Percentiles rank a stretch among this genome's conserved stretches.
These are phyloP conservation scores for Ulota crispa DNA, from an alignment of 225 moss, liverwort and hornwort genomes.

Conservation along the genomic window DNA sequence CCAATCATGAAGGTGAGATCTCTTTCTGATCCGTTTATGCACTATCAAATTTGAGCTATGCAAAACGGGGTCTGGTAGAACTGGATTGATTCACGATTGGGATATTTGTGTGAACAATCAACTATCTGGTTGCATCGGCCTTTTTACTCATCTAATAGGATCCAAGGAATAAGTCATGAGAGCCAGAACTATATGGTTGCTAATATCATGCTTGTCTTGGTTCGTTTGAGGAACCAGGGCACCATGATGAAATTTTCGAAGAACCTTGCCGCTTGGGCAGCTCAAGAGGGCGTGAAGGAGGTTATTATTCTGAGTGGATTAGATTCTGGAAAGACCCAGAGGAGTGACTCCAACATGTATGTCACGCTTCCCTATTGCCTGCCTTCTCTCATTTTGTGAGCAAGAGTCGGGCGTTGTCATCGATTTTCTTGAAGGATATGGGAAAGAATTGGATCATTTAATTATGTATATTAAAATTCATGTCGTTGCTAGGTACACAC, in stretches of 20 bases:
- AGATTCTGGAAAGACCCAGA: constrained; percentile 78
- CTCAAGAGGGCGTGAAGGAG: constrained; percentile 64
- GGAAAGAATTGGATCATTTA: not conserved
- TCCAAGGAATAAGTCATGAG: not conserved
- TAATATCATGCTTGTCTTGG: constrained; percentile 3
- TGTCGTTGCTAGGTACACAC: not conserved
- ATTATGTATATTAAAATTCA: not conserved
- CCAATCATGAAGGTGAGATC: constrained; percentile 72
- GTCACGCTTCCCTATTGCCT: constrained; percentile 16
- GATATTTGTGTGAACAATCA: not conserved
- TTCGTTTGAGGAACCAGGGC: constrained; percentile 51
- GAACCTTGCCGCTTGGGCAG: constrained; percentile 78
- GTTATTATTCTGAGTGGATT: constrained; percentile 78
- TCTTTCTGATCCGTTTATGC: constrained; percentile 1
- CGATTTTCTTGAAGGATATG: not conserved
- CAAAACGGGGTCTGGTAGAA: not conserved
- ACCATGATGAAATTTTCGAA: constrained; percentile 80
- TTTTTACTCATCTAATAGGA: constrained; percentile 4
- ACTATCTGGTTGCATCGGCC: not conserved
- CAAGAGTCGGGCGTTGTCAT: not conserved
- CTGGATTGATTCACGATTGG: not conserved
- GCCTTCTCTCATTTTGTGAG: constrained; percentile 1
- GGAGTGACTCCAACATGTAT: constrained; percentile 63
- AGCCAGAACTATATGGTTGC: not conserved
- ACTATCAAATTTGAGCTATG: not conserved